phyloP scores from a whole-genome alignment of 768 basidiomycete genomes.

The Asterophora lycoperdoides region DNA sequence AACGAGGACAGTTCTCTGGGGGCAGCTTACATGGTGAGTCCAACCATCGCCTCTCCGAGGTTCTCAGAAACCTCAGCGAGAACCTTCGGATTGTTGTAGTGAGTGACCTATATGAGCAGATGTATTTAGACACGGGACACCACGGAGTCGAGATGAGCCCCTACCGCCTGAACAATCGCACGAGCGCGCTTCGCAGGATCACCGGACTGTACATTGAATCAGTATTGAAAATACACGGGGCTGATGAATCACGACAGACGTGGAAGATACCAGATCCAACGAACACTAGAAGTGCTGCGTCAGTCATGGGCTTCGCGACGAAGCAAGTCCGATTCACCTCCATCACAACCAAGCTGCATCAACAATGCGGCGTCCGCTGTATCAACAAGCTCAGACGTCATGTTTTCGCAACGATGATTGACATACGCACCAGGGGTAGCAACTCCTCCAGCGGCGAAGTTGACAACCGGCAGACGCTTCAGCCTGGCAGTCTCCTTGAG shows the following conservation, averaged over 20 bases:
- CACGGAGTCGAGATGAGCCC: conserved; percentile 11
- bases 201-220: conserved; percentile 53
- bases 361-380: conserved; percentile 93
- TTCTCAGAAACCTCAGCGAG: conserved; percentile 89
- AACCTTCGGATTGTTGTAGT: conserved; percentile 91
- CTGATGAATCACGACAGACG: conserved; percentile 40
- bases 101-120: conserved; percentile 60
- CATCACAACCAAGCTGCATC: conserved; percentile 98
- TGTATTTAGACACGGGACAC: conserved; percentile 10
- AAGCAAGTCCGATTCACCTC: conserved; percentile 52
- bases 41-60: conserved; percentile 91
- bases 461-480: conserved; percentile 92
- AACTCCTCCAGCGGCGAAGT: conserved; percentile 93
- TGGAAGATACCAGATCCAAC: conserved; percentile 98
- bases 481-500: conserved; percentile 94
- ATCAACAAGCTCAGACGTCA: conserved; percentile 9
- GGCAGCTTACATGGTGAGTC: conserved; percentile 74
- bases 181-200: conserved; percentile 92
- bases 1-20: neutral
- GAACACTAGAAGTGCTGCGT: conserved; percentile 57
- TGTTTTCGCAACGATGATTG: neutral
- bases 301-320: conserved; percentile 6
- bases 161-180: conserved; percentile 93
- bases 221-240: neutral
- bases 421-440: conserved; percentile 73